These are phyloP conservation scores for Cyclostephanos tholiformis DNA, from an alignment of 108 stramenopile genomes.

Conservation along the genomic window DNA sequence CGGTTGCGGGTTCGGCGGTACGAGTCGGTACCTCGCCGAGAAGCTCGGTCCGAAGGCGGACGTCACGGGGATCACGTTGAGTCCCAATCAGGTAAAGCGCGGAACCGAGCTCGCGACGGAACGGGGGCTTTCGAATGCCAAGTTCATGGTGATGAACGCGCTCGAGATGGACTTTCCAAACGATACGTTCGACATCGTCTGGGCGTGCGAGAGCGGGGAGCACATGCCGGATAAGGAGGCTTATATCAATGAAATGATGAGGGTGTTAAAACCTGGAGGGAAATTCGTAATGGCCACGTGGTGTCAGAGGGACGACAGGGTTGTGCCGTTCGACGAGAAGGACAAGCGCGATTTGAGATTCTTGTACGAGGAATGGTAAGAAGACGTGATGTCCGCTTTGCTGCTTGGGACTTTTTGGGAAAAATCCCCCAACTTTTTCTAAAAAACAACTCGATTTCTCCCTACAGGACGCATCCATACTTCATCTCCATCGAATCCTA, in stretches of 20 bases:
- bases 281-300: constrained; percentile 96
- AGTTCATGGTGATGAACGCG: constrained; percentile 95
- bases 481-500: constrained; percentile 95
- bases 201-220: constrained; percentile 97
- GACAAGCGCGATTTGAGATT: constrained; percentile 93
- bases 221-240: constrained; percentile 98
- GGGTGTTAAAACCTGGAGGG: constrained; percentile 96
- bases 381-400: too few relatives aligned
- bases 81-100: constrained; percentile 90
- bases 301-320: constrained; percentile 94
- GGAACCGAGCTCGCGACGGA: constrained; percentile 90
- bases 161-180: constrained; percentile 93
- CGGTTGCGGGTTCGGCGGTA: constrained; percentile 97
- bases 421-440: neutral
- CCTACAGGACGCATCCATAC: constrained; percentile 89
- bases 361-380: constrained; percentile 95
- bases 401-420: neutral
- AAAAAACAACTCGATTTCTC: neutral
- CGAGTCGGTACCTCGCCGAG: constrained; percentile 91
- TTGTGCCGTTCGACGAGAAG: constrained; percentile 77
- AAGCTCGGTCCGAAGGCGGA: constrained; percentile 71
- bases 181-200: constrained; percentile 95
- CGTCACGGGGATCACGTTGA: constrained; percentile 94
- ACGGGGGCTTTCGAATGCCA: constrained; percentile 77
- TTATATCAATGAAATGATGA: constrained; percentile 96